A percentile compares a stretch with the other conserved stretches of the same genome.
Evolutionary conservation across 1,139 yeast genomes (phyloP).

Genomic region (Candida gigantensis): DNA sequence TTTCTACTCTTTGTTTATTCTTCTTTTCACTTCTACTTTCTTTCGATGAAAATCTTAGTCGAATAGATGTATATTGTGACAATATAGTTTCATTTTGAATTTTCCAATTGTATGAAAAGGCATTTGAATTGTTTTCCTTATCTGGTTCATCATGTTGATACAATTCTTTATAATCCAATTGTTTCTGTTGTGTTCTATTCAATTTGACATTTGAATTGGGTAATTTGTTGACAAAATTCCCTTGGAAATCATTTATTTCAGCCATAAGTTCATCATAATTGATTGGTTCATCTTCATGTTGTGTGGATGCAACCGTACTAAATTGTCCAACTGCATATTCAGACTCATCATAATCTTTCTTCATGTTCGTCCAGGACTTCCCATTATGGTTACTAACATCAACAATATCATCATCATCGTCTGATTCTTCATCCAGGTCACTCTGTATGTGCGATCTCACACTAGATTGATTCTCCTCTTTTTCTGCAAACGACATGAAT

Average conservation of each 20-base stretch:
- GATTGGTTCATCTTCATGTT: not conserved
- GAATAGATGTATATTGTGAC: constrained; percentile 40
- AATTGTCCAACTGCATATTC: constrained; percentile 15
- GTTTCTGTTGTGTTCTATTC: constrained; percentile 38
- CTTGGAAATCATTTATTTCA: constrained; percentile 37
- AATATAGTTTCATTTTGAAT: constrained; percentile 41
- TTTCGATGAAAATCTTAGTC: constrained; percentile 35
- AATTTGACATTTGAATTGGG: constrained; percentile 15
- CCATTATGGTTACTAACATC: constrained; percentile 7
- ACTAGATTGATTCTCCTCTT: not conserved
- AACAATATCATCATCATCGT: constrained; percentile 25
- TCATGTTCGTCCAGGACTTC: too few species aligned
- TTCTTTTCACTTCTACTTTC: constrained; percentile 11
- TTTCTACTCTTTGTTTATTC: constrained; percentile 12
- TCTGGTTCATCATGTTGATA: constrained; percentile 19
- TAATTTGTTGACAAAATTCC: constrained; percentile 28
- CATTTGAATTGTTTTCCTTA: not conserved
- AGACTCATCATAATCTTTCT: too few species aligned
- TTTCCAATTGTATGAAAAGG: constrained; percentile 23
- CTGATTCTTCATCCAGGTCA: constrained; percentile 30
- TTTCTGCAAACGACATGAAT: constrained; percentile 16
- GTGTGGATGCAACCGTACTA: not conserved
- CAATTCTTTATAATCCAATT: constrained; percentile 38
- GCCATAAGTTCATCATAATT: constrained; percentile 25
- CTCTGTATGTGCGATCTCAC: constrained; percentile 21